Evolutionary conservation across 306 rosid genomes (phyloP).

Genomic region (Medicago ruthenica): DNA sequence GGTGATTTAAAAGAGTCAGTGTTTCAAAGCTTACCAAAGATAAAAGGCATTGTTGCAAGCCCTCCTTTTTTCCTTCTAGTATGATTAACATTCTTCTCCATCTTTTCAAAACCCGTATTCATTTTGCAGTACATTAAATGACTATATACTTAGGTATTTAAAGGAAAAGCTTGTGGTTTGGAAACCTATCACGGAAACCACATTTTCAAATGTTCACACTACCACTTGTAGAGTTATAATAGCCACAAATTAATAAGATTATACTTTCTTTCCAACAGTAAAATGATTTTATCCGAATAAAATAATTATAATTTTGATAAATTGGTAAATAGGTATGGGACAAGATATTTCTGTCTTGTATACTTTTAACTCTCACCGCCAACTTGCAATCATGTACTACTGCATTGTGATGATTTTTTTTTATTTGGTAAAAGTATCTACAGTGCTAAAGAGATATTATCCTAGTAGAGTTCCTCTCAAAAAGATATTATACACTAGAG

Average conservation of each 20-base stretch:
- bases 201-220: constrained; percentile 39
- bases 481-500: too few relatives aligned
- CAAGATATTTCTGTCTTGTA: background rate
- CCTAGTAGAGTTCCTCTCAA: too few relatives aligned
- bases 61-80: constrained; percentile 72
- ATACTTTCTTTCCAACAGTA: background rate
- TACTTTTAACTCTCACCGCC: background rate
- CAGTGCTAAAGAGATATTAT: too few relatives aligned
- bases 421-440: too few relatives aligned
- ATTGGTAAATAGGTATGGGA: background rate
- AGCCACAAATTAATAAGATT: constrained; percentile 17
- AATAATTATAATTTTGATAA: background rate
- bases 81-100: constrained; percentile 53
- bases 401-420: background rate
- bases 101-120: constrained; percentile 35
- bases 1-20: too few relatives aligned
- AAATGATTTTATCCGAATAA: background rate
- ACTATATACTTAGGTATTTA: constrained; percentile 49
- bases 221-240: constrained; percentile 15
- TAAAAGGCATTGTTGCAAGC: constrained; percentile 89
- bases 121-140: constrained; percentile 24
- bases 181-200: constrained; percentile 14
- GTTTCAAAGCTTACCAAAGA: constrained; percentile 64
- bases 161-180: constrained; percentile 41
- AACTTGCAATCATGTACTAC: background rate